phyloP scores from a whole-genome alignment of 768 basidiomycete species.

The Dentipellis sp. region DNA sequence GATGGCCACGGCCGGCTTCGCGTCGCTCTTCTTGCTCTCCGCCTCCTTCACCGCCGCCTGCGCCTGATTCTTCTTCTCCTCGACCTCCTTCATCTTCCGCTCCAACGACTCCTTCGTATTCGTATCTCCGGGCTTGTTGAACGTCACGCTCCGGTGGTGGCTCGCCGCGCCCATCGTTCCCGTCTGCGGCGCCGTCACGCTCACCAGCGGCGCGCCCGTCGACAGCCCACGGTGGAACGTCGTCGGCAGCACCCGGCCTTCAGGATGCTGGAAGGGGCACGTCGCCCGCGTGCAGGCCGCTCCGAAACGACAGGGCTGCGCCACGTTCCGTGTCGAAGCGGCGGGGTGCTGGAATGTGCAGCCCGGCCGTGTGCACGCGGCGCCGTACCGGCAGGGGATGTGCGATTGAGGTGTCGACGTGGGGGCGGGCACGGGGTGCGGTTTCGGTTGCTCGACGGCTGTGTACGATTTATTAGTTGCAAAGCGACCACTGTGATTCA shows the following conservation, averaged over 20 bases:
- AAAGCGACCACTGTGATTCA: not conserved
- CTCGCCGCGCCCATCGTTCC: slow-evolving; percentile 59
- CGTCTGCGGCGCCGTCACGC: slow-evolving; percentile 49
- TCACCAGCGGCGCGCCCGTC: slow-evolving; percentile 50
- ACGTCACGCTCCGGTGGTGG: slow-evolving; percentile 61
- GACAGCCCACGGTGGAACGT: slow-evolving; percentile 75
- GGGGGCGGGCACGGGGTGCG: not conserved
- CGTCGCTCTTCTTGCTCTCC: not conserved
- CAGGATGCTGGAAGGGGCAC: slow-evolving; percentile 78
- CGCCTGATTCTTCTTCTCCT: not conserved
- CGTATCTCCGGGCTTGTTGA: slow-evolving; percentile 36
- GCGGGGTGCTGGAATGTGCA: slow-evolving; percentile 56
- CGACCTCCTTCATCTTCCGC: not conserved
- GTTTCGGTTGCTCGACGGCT: slow-evolving; percentile 12
- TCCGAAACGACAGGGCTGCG: slow-evolving; percentile 66
- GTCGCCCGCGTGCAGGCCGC: slow-evolving; percentile 68
- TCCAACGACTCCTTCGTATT: slow-evolving; percentile 27
- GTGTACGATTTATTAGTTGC: not conserved
- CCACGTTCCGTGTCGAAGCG: slow-evolving; percentile 8
- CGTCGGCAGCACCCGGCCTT: slow-evolving; percentile 70
- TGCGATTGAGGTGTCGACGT: slow-evolving; percentile 21
- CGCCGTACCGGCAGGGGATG: slow-evolving; percentile 70
- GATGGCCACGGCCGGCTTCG: not conserved
- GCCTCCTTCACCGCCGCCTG: not conserved
- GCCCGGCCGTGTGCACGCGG: slow-evolving; percentile 70